Conservation (phyloP, 2,329 filamentous ascomycete genomes). For the Bipolaris bicolor region DNA sequence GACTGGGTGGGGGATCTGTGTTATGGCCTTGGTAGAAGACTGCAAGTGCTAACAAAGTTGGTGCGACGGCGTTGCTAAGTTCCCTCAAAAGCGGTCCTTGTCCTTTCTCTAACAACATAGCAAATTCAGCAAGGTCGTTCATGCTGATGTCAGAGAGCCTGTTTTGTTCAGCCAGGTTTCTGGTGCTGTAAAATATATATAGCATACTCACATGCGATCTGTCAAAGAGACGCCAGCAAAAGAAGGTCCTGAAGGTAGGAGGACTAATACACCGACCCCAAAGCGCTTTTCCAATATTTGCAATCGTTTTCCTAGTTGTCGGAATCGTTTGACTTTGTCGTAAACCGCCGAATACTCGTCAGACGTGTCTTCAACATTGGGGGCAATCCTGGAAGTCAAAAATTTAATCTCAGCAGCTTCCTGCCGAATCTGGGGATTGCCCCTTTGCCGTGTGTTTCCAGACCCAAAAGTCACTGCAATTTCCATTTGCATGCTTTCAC, state of each 20-base stretch:
- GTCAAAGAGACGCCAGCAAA: conserved; percentile 9
- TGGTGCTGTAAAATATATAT: conserved; percentile 17
- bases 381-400: neutral
- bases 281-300: conserved; percentile 1
- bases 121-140: neutral
- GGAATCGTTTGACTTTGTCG: conserved; percentile 1
- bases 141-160: neutral
- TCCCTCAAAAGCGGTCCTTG: neutral
- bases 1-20: neutral
- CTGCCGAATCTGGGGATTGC: neutral
- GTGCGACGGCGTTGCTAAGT: neutral
- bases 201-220: conserved; percentile 7
- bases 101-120: neutral
- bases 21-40: neutral
- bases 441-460: neutral
- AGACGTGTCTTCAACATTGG: neutral
- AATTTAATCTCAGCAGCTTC: neutral
- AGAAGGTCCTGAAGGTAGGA: conserved; percentile 12
- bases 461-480: neutral
- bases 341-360: neutral
- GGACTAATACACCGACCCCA: conserved; percentile 9
- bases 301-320: conserved; percentile 4
- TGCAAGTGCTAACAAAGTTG: neutral
- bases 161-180: conserved; percentile 4
- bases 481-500: neutral